Percentiles rank a stretch among this genome's conserved stretches.
These are phyloP conservation scores for Singerocomus inundabilis DNA, from an alignment of 1,284 basidiomycete species.

Conservation along the genomic window DNA sequence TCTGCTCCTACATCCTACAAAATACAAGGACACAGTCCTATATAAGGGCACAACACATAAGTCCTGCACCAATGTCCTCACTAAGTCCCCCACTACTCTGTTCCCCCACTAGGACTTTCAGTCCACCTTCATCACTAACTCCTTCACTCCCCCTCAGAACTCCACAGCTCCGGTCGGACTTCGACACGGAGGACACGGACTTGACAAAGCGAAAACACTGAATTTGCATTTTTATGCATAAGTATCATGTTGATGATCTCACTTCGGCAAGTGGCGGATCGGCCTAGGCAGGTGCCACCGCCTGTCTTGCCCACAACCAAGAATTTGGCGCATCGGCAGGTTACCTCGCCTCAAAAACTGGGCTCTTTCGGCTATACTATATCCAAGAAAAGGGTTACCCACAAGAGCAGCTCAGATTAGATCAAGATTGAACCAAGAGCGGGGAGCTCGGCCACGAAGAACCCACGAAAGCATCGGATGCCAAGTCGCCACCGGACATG, in stretches of 20 bases:
- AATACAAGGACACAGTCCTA: no score
- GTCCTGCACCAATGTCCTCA: no score
- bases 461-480: slow-evolving; percentile 15
- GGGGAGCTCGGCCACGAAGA: slow-evolving; percentile 19
- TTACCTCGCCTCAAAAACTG: not conserved
- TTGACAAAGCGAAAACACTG: not conserved
- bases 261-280: slow-evolving; percentile 20
- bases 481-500: slow-evolving; percentile 18
- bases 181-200: no score
- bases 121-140: no score
- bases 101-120: no score
- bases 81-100: no score
- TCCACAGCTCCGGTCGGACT: no score
- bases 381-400: not conserved
- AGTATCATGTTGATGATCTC: slow-evolving; percentile 12
- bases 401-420: not conserved
- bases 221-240: not conserved
- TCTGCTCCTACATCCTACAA: no score
- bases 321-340: not conserved
- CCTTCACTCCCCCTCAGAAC: no score
- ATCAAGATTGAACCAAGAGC: not conserved
- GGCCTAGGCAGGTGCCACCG: slow-evolving; percentile 2
- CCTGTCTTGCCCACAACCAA: not conserved
- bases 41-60: no score
- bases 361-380: slow-evolving; percentile 2